These are phyloP conservation scores for Articulospora tetracladia DNA, from an alignment of 495 filamentous ascomycete genomes.

Conservation along the genomic window DNA sequence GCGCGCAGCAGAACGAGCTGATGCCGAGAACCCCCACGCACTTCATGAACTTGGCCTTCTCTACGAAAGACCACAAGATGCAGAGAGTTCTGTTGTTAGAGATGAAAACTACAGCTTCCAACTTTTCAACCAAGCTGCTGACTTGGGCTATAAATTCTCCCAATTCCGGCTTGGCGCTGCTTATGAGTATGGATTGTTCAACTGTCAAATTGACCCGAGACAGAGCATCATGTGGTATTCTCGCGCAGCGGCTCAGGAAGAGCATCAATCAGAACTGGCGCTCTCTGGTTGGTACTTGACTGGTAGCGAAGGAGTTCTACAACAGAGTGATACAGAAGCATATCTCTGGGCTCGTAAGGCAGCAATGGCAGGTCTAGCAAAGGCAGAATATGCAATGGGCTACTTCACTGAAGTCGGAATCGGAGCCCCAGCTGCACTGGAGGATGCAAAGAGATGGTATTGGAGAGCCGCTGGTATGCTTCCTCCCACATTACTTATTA, in stretches of 20 bases:
- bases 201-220: slow-evolving; percentile 75
- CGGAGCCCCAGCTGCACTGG: slow-evolving; percentile 76
- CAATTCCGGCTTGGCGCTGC: slow-evolving; percentile 86
- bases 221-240: slow-evolving; percentile 91
- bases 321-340: slow-evolving; percentile 92
- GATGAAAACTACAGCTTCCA: slow-evolving; percentile 76
- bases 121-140: slow-evolving; percentile 83
- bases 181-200: slow-evolving; percentile 86
- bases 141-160: slow-evolving; percentile 90
- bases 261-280: slow-evolving; percentile 91
- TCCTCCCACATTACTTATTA: neutral
- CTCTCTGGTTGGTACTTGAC: slow-evolving; percentile 96
- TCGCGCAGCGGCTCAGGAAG: slow-evolving; percentile 84
- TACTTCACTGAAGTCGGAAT: slow-evolving; percentile 97
- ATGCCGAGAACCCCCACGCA: slow-evolving; percentile 89
- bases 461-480: slow-evolving; percentile 93
- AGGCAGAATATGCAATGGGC: slow-evolving; percentile 97
- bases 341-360: slow-evolving; percentile 97
- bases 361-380: slow-evolving; percentile 74
- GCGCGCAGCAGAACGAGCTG: slow-evolving; percentile 83
- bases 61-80: slow-evolving; percentile 63
- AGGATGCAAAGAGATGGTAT: slow-evolving; percentile 98
- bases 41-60: slow-evolving; percentile 87
- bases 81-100: slow-evolving; percentile 66
- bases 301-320: slow-evolving; percentile 78